Evolutionary conservation across 257 asterid species (phyloP), one percentile per base, ranked within the genome.

Genomic region (Gentiana macrophylla): DNA sequence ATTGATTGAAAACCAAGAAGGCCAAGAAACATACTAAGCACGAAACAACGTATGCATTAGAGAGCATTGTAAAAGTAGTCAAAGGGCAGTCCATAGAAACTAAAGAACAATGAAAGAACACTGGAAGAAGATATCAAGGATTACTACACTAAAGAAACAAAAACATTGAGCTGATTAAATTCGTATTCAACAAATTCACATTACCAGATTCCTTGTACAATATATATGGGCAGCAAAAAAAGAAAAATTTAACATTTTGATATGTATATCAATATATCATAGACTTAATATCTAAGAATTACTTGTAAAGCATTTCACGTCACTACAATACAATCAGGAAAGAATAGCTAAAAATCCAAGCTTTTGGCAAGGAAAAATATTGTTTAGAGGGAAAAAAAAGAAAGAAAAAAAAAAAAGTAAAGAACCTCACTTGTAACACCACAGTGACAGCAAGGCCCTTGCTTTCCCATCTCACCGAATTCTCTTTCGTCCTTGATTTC

Each of bases 371-470:
- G 66, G 69, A 63, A 70, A 52, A 52, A 65, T 49, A 54, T 60
- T 58, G 67, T 52, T 56, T 24, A 24, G 24, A 24, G 50, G 44
- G 15, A 44, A 64, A 57, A 65, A 33, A 55, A 50, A 37, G 37
- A 67, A 34, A 46, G 43, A 52, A 32, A 50, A 50, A 15, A 48
- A 48, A 57, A 8, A 53, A 49, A 43, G 41, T 49, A 48, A 12
- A 51, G 50, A 49, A 12, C 80, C 99, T 88, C 99, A 92, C 99
- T 88, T 79, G 99, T 83, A 74, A 88, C 95, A 81, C 99, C 97
- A 88, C 97, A 92, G 94, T 92, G 99, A 77, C 78, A 86, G 95
- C 99, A 92, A 82, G 97, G 99, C 64, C 97, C 99, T 65, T 86
- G 95, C 95, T 92, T 92, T 81, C 99, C 99, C 99, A 92, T 92